Evolutionary conservation across 1,284 basidiomycete species (phyloP), one percentile per base, ranked within the genome.

Genomic region (Cerioporus squamosus): DNA sequence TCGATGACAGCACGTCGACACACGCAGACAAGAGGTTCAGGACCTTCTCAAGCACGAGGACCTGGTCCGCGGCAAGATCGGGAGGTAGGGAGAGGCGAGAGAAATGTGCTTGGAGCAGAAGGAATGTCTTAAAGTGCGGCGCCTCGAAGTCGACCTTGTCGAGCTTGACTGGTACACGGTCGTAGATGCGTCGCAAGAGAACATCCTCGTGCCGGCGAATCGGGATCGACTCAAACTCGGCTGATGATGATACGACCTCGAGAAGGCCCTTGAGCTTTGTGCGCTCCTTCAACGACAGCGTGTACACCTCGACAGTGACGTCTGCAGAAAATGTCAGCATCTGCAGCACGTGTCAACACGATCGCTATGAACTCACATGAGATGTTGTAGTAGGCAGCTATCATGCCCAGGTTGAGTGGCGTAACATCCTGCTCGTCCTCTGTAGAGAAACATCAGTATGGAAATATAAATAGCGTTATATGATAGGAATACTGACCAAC

Each of bases 231-330:
- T 99, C 97, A 71, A 98, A 99, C 74, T 99, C 97, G 50, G 95
- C 91, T 0, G 97, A 97, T 0, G 95, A 97, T 0, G 93, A 93
- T 7, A 99, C 92, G 53, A 99, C 97, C 76, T 99, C 96, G 38
- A 99, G 84, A 23, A 99, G 78, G 44, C 97, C 97, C 77, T 97
- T 96, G 72, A 99, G 84, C 77, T 98, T 99, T n/a, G 97, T 99
- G 44, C 90, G 87, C 70, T 97, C 95, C 73, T 97, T 98, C 63
- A 99, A 81, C 10, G 97, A 99, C 57, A 97, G 82, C 29, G 92
- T 95, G 78, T 98, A 99, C 29, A 97, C 95, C 77, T 98, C 95
- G 57, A 98, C 92, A 6, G 95, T 98, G 63, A 97, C 90, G 74
- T 97, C 95, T 84, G 75, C 14, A 3, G 24, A 49, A 75, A 3